Conservation (phyloP, 305 asterid genomes). For the Ajuga reptans region DNA sequence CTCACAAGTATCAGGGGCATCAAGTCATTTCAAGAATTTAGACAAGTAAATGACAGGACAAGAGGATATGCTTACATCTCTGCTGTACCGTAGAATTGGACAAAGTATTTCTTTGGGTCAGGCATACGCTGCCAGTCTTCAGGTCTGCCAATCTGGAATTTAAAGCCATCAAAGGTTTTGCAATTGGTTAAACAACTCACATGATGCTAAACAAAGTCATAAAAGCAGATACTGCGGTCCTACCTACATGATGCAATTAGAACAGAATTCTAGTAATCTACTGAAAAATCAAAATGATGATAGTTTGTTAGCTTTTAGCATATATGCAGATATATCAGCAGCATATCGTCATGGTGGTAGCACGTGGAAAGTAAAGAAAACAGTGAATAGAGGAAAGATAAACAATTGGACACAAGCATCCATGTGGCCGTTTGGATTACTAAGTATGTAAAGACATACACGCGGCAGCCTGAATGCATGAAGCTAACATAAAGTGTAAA, state of each 20-base stretch:
- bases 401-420: background rate
- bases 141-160: conserved; percentile 63
- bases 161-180: conserved; percentile 17
- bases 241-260: background rate
- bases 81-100: conserved; percentile 69
- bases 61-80: conserved; percentile 59
- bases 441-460: background rate
- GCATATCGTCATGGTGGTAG: background rate
- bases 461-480: background rate
- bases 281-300: background rate
- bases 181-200: conserved; percentile 17
- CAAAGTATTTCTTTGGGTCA: conserved; percentile 72
- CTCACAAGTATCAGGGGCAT: background rate
- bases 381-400: background rate
- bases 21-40: conserved; percentile 10
- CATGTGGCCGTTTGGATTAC: background rate
- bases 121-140: conserved; percentile 61
- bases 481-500: background rate
- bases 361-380: background rate
- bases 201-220: conserved; percentile 6
- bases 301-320: background rate
- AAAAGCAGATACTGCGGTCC: background rate
- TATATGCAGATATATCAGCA: background rate
- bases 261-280: conserved; percentile 2
- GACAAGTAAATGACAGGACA: conserved; percentile 16